Percentiles rank a stretch among this genome's conserved stretches.
Evolutionary conservation across 2,329 filamentous ascomycete species (phyloP).

Genomic region (Drechslerella coelobrocha): DNA sequence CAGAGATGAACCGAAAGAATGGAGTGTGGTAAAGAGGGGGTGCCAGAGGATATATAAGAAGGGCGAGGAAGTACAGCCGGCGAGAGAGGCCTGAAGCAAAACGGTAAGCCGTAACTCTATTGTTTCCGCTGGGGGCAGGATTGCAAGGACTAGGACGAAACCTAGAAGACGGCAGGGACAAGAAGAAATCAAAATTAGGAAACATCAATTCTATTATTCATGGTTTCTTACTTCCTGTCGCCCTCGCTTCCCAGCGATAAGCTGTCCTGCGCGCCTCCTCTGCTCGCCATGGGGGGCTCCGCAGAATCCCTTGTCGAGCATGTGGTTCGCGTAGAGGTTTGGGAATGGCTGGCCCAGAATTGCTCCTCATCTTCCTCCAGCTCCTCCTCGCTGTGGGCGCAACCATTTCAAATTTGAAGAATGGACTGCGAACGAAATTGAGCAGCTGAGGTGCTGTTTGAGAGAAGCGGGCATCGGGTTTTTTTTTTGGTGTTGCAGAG

Average conservation of each 20-base stretch:
- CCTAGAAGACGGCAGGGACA: slow-evolving; percentile 7
- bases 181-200: slow-evolving; percentile 17
- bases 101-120: slow-evolving; percentile 44
- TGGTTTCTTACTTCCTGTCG: slow-evolving; percentile 13
- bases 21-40: slow-evolving; percentile 14
- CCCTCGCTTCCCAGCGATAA: slow-evolving; percentile 24
- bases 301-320: slow-evolving; percentile 22
- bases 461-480: slow-evolving; percentile 1
- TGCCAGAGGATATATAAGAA: slow-evolving; percentile 27
- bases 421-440: slow-evolving; percentile 6
- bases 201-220: slow-evolving; percentile 29
- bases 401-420: too few relatives aligned
- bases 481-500: slow-evolving; percentile 42
- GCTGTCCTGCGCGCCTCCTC: slow-evolving; percentile 21
- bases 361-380: slow-evolving; percentile 5
- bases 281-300: slow-evolving; percentile 23
- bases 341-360: slow-evolving; percentile 4
- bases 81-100: slow-evolving; percentile 24
- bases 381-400: slow-evolving; percentile 6
- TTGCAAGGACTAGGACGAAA: slow-evolving; percentile 13
- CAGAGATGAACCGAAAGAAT: slow-evolving; percentile 28
- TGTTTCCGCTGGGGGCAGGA: slow-evolving; percentile 36
- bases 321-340: slow-evolving; percentile 31
- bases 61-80: not conserved
- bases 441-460: slow-evolving; percentile 42